Evolutionary conservation across 306 rosid species (phyloP), one percentile per base, ranked within the genome.

Genomic region (Corylus avellana): DNA sequence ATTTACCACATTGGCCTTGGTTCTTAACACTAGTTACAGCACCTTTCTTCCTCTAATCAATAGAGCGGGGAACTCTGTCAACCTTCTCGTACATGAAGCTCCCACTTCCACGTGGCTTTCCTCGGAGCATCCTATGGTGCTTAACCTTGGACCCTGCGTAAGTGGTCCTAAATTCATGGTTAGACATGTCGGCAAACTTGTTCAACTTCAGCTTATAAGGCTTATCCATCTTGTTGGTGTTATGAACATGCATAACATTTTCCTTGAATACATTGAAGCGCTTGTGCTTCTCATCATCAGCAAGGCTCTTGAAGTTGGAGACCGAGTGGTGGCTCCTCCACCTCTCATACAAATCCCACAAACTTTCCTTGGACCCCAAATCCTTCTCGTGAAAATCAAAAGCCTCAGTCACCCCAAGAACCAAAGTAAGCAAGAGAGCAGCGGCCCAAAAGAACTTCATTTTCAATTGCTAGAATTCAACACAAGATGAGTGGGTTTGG

Each of bases 271-370:
- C 91, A 12, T 88, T 84, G 78, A 88, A 88, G 3, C 91, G 84
- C 17, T 74, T 85, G 13, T 69, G 56, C 77, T 88, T 88, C 75
- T 85, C 91, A 5, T 85, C 91, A 5, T 57, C 35, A 32, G 35
- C 71, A 0, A 85, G 79, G 56, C 81, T 88, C 48, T 75, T 32
- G 35, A 2, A 32, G 35, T 75, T 27, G 29, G 91, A 81, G 72
- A 88, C 69, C 9, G 85, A 83, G 83, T 88, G 86, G 81, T 83
- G 79, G 82, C 87, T 85, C 75, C 89, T 85, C 91, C 91, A 88
- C 20, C 86, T 81, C 81, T 81, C 85, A 54, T 88, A 88, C 64
- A 88, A 79, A 16, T 77, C 84, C 91, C 87, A 85, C 47, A 88
- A 12, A 46, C 75, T 58, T 20, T 81, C 82, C 6, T 88, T 87